Evolutionary conservation across 306 rosid genomes (phyloP).

Genomic region (Castanopsis chinensis): DNA sequence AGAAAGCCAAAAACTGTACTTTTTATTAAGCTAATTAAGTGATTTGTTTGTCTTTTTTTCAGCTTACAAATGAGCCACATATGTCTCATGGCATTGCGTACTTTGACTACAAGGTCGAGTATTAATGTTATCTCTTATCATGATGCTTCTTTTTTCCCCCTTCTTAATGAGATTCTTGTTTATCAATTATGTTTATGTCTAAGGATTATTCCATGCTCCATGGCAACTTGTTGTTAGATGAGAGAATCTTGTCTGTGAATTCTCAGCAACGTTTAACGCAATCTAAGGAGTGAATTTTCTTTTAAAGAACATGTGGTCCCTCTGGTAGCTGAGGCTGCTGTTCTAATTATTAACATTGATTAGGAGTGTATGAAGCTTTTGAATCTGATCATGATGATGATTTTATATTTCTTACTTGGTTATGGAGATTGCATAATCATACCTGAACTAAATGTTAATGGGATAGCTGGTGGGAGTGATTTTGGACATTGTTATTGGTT

Average conservation of each 20-base stretch:
- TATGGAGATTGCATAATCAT: too few relatives aligned
- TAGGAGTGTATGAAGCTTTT: too few relatives aligned
- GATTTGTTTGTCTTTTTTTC: background rate
- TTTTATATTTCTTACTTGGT: too few relatives aligned
- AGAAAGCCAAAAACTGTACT: background rate
- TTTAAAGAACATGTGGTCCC: too few relatives aligned
- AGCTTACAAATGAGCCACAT: constrained; percentile 93
- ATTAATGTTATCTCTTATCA: background rate
- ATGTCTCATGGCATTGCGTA: constrained; percentile 95
- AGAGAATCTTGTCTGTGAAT: too few relatives aligned
- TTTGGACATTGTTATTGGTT: too few relatives aligned
- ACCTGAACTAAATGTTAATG: too few relatives aligned
- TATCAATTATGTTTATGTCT: background rate
- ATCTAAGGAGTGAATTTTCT: too few relatives aligned
- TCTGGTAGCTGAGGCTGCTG: background rate
- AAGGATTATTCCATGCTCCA: background rate
- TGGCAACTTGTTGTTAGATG: too few relatives aligned
- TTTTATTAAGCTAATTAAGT: background rate
- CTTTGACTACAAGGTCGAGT: constrained; percentile 89
- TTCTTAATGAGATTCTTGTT: background rate
- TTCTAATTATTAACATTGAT: background rate
- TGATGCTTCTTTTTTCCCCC: background rate
- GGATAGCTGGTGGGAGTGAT: too few relatives aligned
- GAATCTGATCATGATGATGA: too few relatives aligned
- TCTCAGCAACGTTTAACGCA: too few relatives aligned